Evolutionary conservation across 2,329 filamentous ascomycete species (phyloP).

Genomic region (Sporothrix phasma): DNA sequence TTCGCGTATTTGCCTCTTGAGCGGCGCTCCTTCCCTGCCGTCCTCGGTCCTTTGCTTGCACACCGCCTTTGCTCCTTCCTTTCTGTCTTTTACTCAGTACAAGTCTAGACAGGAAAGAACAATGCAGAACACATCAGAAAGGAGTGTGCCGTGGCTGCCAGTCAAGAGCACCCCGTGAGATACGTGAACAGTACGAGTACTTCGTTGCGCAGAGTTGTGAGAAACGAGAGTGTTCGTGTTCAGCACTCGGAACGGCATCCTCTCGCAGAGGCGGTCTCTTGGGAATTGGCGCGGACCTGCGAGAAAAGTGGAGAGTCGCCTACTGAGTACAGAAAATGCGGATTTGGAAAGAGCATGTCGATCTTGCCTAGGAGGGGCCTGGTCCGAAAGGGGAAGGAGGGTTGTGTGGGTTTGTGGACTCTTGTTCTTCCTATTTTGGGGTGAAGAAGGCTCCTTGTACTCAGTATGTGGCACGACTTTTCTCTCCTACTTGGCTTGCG

Average conservation of each 20-base stretch:
- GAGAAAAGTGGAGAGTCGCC: not conserved
- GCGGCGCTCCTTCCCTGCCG: not conserved
- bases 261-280: not conserved
- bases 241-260: not conserved
- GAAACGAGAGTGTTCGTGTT: too few species aligned
- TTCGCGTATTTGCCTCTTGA: too few species aligned
- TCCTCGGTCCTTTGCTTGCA: not conserved
- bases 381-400: not conserved
- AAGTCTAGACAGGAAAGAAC: not conserved
- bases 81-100: too few species aligned
- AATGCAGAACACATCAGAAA: not conserved
- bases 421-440: not conserved
- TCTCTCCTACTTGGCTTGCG: too few species aligned
- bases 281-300: not conserved
- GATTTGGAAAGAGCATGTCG: conserved; percentile 4
- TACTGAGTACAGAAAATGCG: not conserved
- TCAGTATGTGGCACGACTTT: too few species aligned
- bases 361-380: not conserved
- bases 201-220: too few species aligned
- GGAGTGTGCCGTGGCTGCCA: not conserved
- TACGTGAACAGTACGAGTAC: not conserved
- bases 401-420: not conserved
- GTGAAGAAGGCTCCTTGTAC: too few species aligned
- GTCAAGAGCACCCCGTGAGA: too few species aligned
- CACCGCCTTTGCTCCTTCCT: not conserved